Evolutionary conservation across 768 basidiomycete genomes (phyloP), one percentile per base, ranked within the genome.

Genomic region (Mycena capillaripes): DNA sequence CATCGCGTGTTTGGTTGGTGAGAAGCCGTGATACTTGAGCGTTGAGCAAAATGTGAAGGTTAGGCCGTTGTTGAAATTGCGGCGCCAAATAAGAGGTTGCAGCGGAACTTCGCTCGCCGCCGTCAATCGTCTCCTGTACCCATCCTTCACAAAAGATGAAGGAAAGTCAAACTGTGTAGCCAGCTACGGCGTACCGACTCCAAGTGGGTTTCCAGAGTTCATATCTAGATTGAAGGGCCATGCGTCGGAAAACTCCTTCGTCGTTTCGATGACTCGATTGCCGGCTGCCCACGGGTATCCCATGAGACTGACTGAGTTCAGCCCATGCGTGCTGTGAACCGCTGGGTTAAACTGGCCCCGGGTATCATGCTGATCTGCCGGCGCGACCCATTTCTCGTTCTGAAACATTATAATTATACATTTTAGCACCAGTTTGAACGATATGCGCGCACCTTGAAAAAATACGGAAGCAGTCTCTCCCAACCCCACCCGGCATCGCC

Each of bases 311-410:
- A 55, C 53, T 6, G 53, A 29, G 53, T 55, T 55, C 53, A 55
- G 30, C 17, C 53, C 53, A 27, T 32, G 53, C 19, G 53, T 55
- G 21, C 53, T 55, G 23, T 36, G 34, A 6, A 36, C 34, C 12
- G 34, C 34, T 36, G 34, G 34, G 12, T 36, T n/a, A n/a, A 81
- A 84, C 70, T 86, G 78, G 10, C 84, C 83, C 3, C 76, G 78
- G 40, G 77, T 83, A 66, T 85, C 78, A 63, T 85, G 85, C 27
- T 78, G 67, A 66, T 86, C 85, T 8, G 79, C 78, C 3, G 86
- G 84, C 16, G 77, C 70, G 3, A 71, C 69, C 70, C 78, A 83
- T 46, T 73, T 78, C 72, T 87, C 86, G 69, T 80, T 81, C 85
- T 86, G 63, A 30, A 19, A 56, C 21, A 25, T 29, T 14, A 40